Base-by-base conservation (phyloP, 805 yeast species). In the Saccharomyces kudriavzevii region DNA sequence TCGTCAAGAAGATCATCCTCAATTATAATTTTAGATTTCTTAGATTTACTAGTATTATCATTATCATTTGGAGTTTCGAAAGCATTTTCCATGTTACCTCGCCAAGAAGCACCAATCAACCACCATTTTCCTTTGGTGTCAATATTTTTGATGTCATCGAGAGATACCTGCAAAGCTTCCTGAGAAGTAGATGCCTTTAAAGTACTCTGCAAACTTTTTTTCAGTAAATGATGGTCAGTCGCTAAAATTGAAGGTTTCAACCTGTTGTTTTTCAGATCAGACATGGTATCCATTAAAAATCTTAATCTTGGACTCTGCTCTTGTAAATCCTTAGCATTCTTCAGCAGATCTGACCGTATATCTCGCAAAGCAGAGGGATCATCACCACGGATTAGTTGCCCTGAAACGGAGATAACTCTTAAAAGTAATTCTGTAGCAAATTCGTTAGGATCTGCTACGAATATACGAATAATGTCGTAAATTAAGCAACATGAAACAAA, bases 81-180 rank as follows among this genome's bases (percentile, higher is more conserved):
- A 2, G 67, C 66, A 6, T 60, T 56, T 4, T 60, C 67, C 47
- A 70, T 75, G 52, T 74, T 72, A 2, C 96, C 97, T 63, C 83
- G 88, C 97, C 97, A 94, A 0, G 99, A 96, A 1, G 98, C 88
- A 49, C 99, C 99, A 29, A 94, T 92, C 30, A 94, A 75, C 99
- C 99, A 94, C 99, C 99, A 94, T 70, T 92, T 94, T 54, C 99
- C 99, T 58, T 83, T 82, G 0, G 85, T 80, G 13, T 85, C 87
- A 25, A 89, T 77, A 56, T 80, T 82, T 49, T 80, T 82, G 54
- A 94, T 89, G 71, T 94, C 99, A 48, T 82, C 84, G 22, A 92
- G 73, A 2, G 24, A n/a, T 0, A 94, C 98, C 59, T 87, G 89
- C 26, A 94, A 76, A 1, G 99, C 87, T 52, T 94, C 98, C 14